Conservation (phyloP, 805 yeast species). For the Torulaspora quercuum region DNA sequence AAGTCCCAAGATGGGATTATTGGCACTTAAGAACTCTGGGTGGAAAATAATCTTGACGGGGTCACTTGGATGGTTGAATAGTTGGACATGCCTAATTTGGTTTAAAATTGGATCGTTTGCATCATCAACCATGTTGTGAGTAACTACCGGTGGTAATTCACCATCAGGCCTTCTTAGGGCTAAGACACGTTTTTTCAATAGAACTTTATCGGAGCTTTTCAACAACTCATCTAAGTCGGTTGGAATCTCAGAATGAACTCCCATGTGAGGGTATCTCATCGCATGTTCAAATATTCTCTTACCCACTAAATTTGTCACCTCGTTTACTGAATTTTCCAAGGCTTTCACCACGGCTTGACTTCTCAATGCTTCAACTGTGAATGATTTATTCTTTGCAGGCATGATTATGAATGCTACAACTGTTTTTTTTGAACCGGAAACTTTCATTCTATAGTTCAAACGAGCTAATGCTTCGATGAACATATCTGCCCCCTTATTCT, state of each 20-base stretch:
- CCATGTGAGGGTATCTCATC: conserved; percentile 53
- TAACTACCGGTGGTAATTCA: conserved; percentile 88
- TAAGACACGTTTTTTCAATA: conserved; percentile 85
- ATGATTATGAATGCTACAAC: conserved; percentile 96
- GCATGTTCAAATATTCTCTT: conserved; percentile 87
- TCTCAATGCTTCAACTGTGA: conserved; percentile 90
- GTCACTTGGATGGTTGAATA: conserved; percentile 86
- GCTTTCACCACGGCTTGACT: conserved; percentile 96
- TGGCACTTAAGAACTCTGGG: conserved; percentile 93
- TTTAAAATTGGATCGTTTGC: conserved; percentile 84
- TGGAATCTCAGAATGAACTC: conserved; percentile 62
- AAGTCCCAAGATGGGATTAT: conserved; percentile 86
- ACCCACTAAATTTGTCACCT: conserved; percentile 83
- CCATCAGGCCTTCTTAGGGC: conserved; percentile 75
- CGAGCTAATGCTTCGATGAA: conserved; percentile 91
- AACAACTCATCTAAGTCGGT: conserved; percentile 77
- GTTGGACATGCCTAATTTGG: conserved; percentile 86
- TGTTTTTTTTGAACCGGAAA: conserved; percentile 77
- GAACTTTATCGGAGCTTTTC: conserved; percentile 81
- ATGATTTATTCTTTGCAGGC: conserved; percentile 94
- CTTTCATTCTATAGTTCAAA: conserved; percentile 81
- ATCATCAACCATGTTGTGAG: conserved; percentile 95
- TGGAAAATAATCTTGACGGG: conserved; percentile 94
- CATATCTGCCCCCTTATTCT: conserved; percentile 96
- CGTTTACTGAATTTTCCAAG: conserved; percentile 80